Conservation (phyloP, 177 flowering plant genomes). For the Tripterygium wilfordii region DNA sequence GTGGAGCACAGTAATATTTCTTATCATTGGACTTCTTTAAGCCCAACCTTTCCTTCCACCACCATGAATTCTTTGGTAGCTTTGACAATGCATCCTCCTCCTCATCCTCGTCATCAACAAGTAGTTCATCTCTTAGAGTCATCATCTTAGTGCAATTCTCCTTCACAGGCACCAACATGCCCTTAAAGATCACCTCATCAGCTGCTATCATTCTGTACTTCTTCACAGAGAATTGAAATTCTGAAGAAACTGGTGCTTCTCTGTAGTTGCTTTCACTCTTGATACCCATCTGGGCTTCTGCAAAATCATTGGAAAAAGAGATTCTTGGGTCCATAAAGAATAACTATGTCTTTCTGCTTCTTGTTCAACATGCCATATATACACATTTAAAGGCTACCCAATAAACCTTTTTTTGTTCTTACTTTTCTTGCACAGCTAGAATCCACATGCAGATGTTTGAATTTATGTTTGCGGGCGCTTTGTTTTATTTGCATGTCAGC, state of each 20-base stretch:
- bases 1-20: too few relatives aligned
- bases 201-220: conserved; percentile 54
- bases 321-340: conserved; percentile 75
- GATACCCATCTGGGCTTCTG: conserved; percentile 35
- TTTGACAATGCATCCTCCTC: conserved; percentile 24
- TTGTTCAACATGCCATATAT: too few relatives aligned
- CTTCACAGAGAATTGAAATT: conserved; percentile 66
- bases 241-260: conserved; percentile 60
- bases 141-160: conserved; percentile 28
- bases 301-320: conserved; percentile 85
- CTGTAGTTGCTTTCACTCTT: conserved; percentile 33
- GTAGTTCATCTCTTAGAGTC: conserved; percentile 68
- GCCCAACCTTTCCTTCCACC: conserved; percentile 73
- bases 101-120: conserved; percentile 45
- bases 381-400: conserved; percentile 2
- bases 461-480: conserved; percentile 21
- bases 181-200: conserved; percentile 76
- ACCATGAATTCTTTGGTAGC: conserved; percentile 35
- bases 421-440: conserved; percentile 6
- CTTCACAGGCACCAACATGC: conserved; percentile 63
- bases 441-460: conserved; percentile 20
- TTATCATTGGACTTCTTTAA: conserved; percentile 30
- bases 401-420: conserved; percentile 6
- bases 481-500: conserved; percentile 8
- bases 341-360: conserved; percentile 12